Percentiles rank a stretch among this genome's conserved stretches.
Conservation (phyloP, 805 yeast species). For the Yamadazyma scolyti region DNA sequence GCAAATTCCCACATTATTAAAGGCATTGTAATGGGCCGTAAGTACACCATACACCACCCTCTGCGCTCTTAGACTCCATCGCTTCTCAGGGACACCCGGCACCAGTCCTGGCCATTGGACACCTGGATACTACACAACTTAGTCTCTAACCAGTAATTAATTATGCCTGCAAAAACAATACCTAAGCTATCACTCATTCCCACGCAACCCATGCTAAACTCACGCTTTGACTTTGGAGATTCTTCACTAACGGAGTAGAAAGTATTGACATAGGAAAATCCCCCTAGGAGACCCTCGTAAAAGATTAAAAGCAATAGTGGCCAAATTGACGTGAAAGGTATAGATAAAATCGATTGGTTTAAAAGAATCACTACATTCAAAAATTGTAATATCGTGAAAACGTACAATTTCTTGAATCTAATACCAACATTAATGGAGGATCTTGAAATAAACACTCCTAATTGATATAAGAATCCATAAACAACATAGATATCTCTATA, state of each 20-base stretch:
- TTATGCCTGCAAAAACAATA: slow-evolving; percentile 71
- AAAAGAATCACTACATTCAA: slow-evolving; percentile 58
- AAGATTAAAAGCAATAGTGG: slow-evolving; percentile 59
- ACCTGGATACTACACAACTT: slow-evolving; percentile 70
- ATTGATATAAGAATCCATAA: slow-evolving; percentile 84
- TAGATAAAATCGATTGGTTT: slow-evolving; percentile 58
- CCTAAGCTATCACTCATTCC: slow-evolving; percentile 72
- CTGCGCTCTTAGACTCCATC: no score
- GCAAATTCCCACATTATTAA: no score
- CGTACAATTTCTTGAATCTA: slow-evolving; percentile 54
- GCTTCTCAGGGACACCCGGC: no score
- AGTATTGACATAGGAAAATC: slow-evolving; percentile 86
- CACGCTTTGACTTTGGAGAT: slow-evolving; percentile 36
- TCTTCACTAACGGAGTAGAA: slow-evolving; percentile 70
- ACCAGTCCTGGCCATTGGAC: slow-evolving; percentile 74
- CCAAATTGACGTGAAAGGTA: slow-evolving; percentile 59
- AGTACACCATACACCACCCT: no score
- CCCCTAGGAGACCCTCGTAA: slow-evolving; percentile 90
- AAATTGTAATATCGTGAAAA: slow-evolving; percentile 64
- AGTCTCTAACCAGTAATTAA: slow-evolving; percentile 75
- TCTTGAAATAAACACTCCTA: slow-evolving; percentile 90
- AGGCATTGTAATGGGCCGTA: no score
- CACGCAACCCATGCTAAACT: slow-evolving; percentile 32
- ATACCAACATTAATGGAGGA: slow-evolving; percentile 68
- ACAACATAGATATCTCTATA: slow-evolving; percentile 88